Evolutionary conservation across 352 stramenopile species (phyloP).

Genomic region (Globisporangium middletonii): DNA sequence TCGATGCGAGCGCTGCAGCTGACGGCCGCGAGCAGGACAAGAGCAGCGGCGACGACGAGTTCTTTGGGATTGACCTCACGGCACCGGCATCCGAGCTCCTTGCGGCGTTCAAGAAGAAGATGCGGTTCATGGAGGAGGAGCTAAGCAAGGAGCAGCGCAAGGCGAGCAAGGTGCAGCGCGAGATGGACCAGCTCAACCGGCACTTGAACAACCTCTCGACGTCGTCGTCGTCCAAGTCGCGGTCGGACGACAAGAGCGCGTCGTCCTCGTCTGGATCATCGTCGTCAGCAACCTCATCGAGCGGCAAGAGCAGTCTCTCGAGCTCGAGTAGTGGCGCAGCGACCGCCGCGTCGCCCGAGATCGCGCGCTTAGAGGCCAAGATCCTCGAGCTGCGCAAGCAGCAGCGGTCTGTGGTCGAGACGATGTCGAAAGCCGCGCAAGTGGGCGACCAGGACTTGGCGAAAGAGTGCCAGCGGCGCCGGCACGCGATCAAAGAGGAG

Average conservation of each 20-base stretch:
- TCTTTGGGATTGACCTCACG: slow-evolving; percentile 68
- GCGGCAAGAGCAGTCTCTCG: slow-evolving; percentile 22
- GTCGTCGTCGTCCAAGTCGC: slow-evolving; percentile 20
- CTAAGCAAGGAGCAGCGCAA: slow-evolving; percentile 78
- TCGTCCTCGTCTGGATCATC: slow-evolving; percentile 22
- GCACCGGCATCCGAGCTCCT: slow-evolving; percentile 52
- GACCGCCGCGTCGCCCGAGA: slow-evolving; percentile 40
- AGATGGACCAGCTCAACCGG: slow-evolving; percentile 83
- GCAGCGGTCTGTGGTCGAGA: slow-evolving; percentile 65
- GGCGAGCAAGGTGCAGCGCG: slow-evolving; percentile 61
- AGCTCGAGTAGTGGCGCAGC: slow-evolving; percentile 13
- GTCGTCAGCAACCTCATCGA: slow-evolving; percentile 9
- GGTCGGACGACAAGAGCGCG: slow-evolving; percentile 8
- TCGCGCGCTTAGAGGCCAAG: slow-evolving; percentile 50
- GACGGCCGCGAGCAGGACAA: slow-evolving; percentile 39
- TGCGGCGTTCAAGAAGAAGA: slow-evolving; percentile 55
- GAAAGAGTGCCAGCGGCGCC: slow-evolving; percentile 69
- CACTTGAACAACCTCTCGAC: slow-evolving; percentile 43
- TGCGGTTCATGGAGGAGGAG: slow-evolving; percentile 71
- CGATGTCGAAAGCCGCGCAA: slow-evolving; percentile 64
- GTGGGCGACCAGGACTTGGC: slow-evolving; percentile 64
- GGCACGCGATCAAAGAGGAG: slow-evolving; percentile 75
- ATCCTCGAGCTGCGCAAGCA: slow-evolving; percentile 79
- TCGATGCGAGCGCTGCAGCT: slow-evolving; percentile 37
- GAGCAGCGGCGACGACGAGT: slow-evolving; percentile 62